Evolutionary conservation across 2,329 filamentous ascomycete species (phyloP).

Genomic region (Cytospora leucostoma): DNA sequence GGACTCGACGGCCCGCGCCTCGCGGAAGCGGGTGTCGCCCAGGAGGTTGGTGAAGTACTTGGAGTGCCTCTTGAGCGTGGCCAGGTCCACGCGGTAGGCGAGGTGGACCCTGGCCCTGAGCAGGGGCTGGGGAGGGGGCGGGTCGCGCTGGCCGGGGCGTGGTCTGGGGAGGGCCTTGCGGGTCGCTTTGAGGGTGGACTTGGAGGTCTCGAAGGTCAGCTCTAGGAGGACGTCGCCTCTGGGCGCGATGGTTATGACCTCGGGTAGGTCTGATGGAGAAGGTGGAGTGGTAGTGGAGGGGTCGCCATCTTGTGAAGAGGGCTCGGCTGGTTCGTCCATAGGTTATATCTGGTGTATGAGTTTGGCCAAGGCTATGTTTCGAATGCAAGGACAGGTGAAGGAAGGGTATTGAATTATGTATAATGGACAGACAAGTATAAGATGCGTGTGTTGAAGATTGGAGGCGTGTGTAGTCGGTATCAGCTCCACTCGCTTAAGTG

Average conservation of each 20-base stretch:
- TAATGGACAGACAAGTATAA: no score
- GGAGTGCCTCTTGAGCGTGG: constrained; percentile 60
- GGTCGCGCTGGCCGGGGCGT: constrained; percentile 30
- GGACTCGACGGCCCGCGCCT: constrained; percentile 57
- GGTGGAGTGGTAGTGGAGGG: constrained; percentile 21
- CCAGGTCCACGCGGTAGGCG: constrained; percentile 62
- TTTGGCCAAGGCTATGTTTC: neutral
- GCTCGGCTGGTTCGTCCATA: constrained; percentile 32
- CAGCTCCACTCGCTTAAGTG: neutral
- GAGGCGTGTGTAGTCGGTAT: neutral
- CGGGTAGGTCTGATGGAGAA: constrained; percentile 31
- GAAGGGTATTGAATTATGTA: neutral
- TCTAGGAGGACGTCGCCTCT: constrained; percentile 67
- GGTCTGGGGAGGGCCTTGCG: constrained; percentile 42
- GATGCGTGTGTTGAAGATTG: no score
- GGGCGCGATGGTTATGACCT: constrained; percentile 53
- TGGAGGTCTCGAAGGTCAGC: constrained; percentile 64
- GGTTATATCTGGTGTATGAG: neutral
- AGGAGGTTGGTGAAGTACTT: constrained; percentile 71
- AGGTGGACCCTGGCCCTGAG: constrained; percentile 43
- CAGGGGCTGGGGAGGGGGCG: constrained; percentile 33
- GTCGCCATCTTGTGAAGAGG: constrained; percentile 31
- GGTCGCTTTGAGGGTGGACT: constrained; percentile 49
- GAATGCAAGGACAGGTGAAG: neutral
- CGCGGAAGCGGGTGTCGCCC: constrained; percentile 62